Evolutionary conservation across 257 asterid genomes (phyloP).

Genomic region (Lantana camara): DNA sequence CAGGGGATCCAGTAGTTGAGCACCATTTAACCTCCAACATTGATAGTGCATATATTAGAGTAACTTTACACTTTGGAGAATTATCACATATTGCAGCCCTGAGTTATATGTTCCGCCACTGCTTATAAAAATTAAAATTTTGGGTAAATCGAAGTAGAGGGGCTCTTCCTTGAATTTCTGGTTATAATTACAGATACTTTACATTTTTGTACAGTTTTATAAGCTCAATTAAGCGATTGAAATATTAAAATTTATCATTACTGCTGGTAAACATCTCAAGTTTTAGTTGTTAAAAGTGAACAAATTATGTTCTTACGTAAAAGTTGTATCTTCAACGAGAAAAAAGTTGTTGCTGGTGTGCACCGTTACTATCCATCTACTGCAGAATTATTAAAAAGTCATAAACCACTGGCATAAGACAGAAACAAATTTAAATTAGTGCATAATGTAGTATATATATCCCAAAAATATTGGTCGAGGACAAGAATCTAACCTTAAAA

Average conservation of each 20-base stretch:
- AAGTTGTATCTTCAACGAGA: neutral
- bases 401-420: neutral
- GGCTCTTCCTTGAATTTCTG: no score
- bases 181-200: no score
- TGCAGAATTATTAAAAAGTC: neutral
- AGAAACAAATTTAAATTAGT: neutral
- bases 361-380: neutral
- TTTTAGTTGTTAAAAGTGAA: neutral
- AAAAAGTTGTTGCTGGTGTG: neutral
- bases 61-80: no score
- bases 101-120: no score
- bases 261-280: neutral
- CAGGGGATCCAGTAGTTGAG: no score
- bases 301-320: neutral
- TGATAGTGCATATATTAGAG: no score
- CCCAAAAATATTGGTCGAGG: neutral
- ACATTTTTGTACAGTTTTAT: no score
- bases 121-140: no score
- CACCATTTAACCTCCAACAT: no score
- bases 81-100: no score
- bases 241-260: neutral
- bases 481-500: neutral
- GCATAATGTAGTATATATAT: neutral
- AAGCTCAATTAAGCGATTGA: no score
- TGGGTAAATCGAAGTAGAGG: no score